Conservation (phyloP, 495 filamentous ascomycete species). For the Sphaerosporella brunnea region DNA sequence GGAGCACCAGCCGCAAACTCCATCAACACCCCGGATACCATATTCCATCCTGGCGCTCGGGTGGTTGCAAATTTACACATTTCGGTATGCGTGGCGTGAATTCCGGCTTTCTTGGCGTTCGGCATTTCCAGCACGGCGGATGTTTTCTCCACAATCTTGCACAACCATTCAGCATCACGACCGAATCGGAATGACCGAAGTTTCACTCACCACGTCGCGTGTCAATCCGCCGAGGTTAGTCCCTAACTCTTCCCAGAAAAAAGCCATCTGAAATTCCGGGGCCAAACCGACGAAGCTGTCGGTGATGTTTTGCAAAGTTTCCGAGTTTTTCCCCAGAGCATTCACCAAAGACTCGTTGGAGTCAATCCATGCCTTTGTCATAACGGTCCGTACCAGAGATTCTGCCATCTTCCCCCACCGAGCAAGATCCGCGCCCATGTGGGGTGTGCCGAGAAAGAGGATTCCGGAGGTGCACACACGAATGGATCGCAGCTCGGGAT, state of each 20-base stretch:
- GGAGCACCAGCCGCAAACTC: conserved; percentile 49
- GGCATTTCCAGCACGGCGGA: conserved; percentile 60
- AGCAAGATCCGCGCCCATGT: conserved; percentile 11
- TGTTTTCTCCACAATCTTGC: conserved; percentile 43
- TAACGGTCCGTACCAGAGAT: conserved; percentile 48
- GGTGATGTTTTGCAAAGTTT: conserved; percentile 67
- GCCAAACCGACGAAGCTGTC: conserved; percentile 57
- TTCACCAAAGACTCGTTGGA: conserved; percentile 50
- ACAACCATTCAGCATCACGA: not conserved
- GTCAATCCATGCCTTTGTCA: conserved; percentile 55
- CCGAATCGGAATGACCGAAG: too few species aligned
- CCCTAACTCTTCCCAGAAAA: conserved; percentile 33
- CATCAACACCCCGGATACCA: conserved; percentile 51
- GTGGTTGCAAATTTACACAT: conserved; percentile 76
- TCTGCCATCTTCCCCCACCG: conserved; percentile 61
- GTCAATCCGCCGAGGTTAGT: conserved; percentile 20
- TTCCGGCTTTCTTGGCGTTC: conserved; percentile 57
- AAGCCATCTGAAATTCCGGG: conserved; percentile 51
- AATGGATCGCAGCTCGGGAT: conserved; percentile 57
- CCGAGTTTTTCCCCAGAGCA: conserved; percentile 58
- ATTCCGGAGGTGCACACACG: conserved; percentile 39
- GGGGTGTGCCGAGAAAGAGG: conserved; percentile 14
- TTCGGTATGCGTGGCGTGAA: conserved; percentile 66
- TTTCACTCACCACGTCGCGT: conserved; percentile 19
- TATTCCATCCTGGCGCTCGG: conserved; percentile 53